Evolutionary conservation across 78 protist genomes (phyloP), one percentile per base, ranked within the genome.

Genomic region (Dictyostelium discoideum): DNA sequence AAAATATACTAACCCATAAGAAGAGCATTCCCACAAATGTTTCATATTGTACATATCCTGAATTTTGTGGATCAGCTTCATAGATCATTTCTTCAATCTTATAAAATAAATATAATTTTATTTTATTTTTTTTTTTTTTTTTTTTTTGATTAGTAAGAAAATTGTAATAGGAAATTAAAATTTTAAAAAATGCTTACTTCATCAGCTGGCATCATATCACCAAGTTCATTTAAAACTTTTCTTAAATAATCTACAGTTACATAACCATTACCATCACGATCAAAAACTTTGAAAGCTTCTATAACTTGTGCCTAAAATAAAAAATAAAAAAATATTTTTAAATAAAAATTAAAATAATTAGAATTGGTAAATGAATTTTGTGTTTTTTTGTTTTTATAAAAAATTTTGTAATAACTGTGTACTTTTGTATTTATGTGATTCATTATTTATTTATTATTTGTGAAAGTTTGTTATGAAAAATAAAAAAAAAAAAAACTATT

Each of bases 201-300:
- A 32, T 88, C 94, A 5, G 78, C 46, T 78, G 94, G 94, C 94
- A 88, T 88, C 94, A 88, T 80, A 81, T 88, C 94, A 67, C 94
- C 94, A 11, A 88, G 79, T 82, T 90, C 95, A 90, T 80, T 90
- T 72, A 90, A 90, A 82, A 90, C 95, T 60, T 90, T 90, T 90
- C 95, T 90, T 54, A 90, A 82, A 54, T 90, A 83, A 39, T 90
- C 95, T 5, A 90, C 95, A 32, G 89, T 82, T 16, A 90, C 95
- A 72, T 90, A 90, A 65, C 95, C 95, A 39, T 82, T 40, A 39
- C 95, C 95, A 67, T 90, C 95, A 90, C 95, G 95, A 83, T 90
- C 95, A 54, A 90, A 90, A 14, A 90, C 95, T 72, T 83, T 90
- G 67, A 90, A 90, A 3, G 95, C 95, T 82, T 90, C 95, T 14